Conservation (phyloP, 75 land plant species). For the Pinus albicaulis region DNA sequence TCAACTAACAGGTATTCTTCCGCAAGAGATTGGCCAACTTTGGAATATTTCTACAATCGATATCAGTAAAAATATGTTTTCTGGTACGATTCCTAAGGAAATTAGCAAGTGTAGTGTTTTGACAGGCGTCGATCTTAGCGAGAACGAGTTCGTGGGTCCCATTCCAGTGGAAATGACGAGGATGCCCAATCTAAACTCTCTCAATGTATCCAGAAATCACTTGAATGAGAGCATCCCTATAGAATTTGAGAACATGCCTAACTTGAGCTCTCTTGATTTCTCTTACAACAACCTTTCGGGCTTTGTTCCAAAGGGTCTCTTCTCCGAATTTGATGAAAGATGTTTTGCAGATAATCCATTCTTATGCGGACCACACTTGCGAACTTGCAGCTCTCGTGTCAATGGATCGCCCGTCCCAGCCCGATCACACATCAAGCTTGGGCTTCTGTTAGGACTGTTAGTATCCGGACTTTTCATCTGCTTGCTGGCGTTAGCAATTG, state of each 20-base stretch:
- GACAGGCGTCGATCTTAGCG: slow-evolving; percentile 19
- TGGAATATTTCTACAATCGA: no score
- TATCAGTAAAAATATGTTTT: no score
- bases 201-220: slow-evolving; percentile 30
- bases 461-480: slow-evolving; percentile 35
- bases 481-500: slow-evolving; percentile 34
- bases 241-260: slow-evolving; percentile 12
- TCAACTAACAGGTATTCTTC: no score
- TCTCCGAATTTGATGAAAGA: slow-evolving; percentile 12
- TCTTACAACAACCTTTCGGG: slow-evolving; percentile 51
- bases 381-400: neutral
- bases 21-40: no score
- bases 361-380: slow-evolving; percentile 30
- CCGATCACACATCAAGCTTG: no score
- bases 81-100: no score
- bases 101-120: no score
- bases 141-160: slow-evolving; percentile 21
- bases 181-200: slow-evolving; percentile 18
- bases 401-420: neutral
- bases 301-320: slow-evolving; percentile 1
- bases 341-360: slow-evolving; percentile 36
- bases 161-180: slow-evolving; percentile 21
- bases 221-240: slow-evolving; percentile 28
- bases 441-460: neutral
- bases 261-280: slow-evolving; percentile 27